Conservation (phyloP, 192 early-diverging fungal genomes). For the Chytriomyces hyalinus region DNA sequence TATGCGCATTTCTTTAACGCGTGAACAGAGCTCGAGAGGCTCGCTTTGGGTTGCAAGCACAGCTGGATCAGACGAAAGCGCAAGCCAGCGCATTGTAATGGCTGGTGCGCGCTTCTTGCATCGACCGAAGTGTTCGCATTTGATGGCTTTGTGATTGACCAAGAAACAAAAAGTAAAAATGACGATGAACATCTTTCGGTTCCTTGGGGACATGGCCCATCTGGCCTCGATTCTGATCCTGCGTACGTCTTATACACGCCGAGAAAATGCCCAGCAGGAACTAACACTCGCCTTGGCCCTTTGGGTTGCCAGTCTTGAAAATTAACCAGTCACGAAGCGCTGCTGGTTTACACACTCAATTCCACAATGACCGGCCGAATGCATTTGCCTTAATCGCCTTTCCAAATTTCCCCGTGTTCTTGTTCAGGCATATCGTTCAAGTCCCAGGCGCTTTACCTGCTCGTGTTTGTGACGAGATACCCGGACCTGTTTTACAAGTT, state of each 20-base stretch:
- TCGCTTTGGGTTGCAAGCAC: too few relatives aligned
- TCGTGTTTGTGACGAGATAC: conserved; percentile 95
- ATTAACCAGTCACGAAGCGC: conserved; percentile 29
- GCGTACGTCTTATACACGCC: conserved; percentile 25
- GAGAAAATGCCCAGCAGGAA: not conserved
- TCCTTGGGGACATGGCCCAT: conserved; percentile 92
- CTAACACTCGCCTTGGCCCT: not conserved
- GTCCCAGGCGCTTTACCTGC: conserved; percentile 87
- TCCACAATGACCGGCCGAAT: not conserved
- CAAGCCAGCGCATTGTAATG: too few relatives aligned
- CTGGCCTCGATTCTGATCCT: conserved; percentile 93
- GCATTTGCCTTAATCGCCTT: not conserved
- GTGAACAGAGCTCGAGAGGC: too few relatives aligned
- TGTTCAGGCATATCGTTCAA: conserved; percentile 96
- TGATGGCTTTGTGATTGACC: too few relatives aligned
- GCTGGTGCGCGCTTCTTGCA: too few relatives aligned
- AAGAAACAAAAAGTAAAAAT: too few relatives aligned
- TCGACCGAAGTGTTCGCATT: too few relatives aligned
- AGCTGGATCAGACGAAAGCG: too few relatives aligned
- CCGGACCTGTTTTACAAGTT: conserved; percentile 82
- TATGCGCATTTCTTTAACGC: too few relatives aligned
- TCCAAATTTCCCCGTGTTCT: not conserved
- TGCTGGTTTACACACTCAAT: conserved; percentile 12
- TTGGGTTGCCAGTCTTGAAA: conserved; percentile 8
- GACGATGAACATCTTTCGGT: conserved; percentile 91